Percentiles rank a stretch among this genome's conserved stretches.
Evolutionary conservation across 371 early-diverging fungal genomes (phyloP).

Genomic region (Circinella minor): DNA sequence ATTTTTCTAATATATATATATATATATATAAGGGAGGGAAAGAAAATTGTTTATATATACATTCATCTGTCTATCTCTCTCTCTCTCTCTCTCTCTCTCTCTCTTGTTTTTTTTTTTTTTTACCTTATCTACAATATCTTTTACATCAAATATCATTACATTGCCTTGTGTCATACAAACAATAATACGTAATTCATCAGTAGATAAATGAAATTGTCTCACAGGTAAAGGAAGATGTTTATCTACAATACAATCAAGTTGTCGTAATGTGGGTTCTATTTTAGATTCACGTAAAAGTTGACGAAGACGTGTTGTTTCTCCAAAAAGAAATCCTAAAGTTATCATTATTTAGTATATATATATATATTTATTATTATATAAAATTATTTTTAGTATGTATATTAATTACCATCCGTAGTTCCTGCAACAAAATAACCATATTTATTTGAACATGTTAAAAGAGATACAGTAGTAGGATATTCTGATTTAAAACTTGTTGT

Average conservation of each 20-base stretch:
- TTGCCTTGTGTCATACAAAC: not conserved
- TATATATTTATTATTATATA: too few species aligned
- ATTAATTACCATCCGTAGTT: not conserved
- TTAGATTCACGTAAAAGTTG: conserved; percentile 2
- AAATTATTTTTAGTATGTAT: not conserved
- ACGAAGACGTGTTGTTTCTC: not conserved
- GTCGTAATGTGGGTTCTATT: not conserved
- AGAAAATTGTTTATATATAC: too few species aligned
- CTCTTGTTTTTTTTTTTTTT: too few species aligned
- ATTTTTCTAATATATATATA: too few species aligned
- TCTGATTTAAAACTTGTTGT: not conserved
- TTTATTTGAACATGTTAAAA: not conserved
- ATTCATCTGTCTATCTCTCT: too few species aligned
- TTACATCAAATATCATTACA: not conserved
- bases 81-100: too few species aligned
- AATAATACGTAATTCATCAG: not conserved
- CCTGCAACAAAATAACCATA: not conserved
- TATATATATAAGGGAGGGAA: too few species aligned
- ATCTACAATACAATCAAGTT: not conserved
- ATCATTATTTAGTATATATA: too few species aligned
- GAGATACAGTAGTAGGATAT: not conserved
- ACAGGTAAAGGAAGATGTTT: not conserved
- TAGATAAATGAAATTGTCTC: not conserved
- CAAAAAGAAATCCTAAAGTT: not conserved
- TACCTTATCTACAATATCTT: not conserved